These are phyloP conservation scores for Eucalyptus regnans DNA, from an alignment of 345 rosid species.

Conservation along the genomic window DNA sequence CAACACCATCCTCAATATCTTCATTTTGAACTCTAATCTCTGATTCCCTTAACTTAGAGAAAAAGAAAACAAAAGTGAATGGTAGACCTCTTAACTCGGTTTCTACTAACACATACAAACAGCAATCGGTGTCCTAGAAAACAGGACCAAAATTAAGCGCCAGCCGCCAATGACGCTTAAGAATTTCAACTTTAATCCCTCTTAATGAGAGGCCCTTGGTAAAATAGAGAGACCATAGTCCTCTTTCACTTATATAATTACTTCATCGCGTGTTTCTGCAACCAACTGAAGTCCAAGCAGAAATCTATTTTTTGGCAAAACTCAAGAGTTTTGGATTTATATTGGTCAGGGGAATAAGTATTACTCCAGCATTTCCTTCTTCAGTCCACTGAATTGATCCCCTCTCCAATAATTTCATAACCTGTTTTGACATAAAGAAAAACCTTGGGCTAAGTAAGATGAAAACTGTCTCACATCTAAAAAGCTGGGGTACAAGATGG, in stretches of 20 bases:
- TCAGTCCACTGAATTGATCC: conserved; percentile 40
- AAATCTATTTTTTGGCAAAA: conserved; percentile 18
- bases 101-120: neutral
- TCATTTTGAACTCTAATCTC: neutral
- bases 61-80: neutral
- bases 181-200: neutral
- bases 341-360: conserved; percentile 21
- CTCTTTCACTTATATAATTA: neutral
- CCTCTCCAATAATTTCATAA: conserved; percentile 33
- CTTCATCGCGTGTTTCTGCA: neutral
- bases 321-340: conserved; percentile 22
- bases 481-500: neutral
- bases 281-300: neutral
- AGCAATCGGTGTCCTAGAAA: neutral
- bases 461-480: neutral
- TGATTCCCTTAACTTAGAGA: neutral
- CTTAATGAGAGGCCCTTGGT: neutral
- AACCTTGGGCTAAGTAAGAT: neutral
- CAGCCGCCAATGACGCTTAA: neutral
- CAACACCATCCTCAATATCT: neutral
- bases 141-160: neutral
- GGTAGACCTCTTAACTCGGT: neutral
- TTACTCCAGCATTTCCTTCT: conserved; percentile 17
- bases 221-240: neutral
- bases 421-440: neutral